These are phyloP conservation scores for Rhizopogon rudus DNA, from an alignment of 768 basidiomycete genomes.

Conservation along the genomic window DNA sequence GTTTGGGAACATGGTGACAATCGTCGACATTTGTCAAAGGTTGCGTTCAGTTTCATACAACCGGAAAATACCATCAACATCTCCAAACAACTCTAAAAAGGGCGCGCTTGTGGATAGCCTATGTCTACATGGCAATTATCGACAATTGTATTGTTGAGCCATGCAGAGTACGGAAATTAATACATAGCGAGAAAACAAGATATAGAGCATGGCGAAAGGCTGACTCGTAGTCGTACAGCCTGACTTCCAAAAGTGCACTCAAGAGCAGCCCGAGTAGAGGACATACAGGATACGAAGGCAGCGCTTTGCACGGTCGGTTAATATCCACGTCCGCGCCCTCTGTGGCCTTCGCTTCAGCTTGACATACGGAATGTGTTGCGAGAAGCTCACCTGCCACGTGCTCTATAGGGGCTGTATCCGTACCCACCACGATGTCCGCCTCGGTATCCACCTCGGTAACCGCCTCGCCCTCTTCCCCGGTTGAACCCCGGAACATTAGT, in stretches of 20 bases:
- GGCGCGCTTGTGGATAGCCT: no score
- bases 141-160: slow-evolving; percentile 22
- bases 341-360: slow-evolving; percentile 20
- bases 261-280: slow-evolving; percentile 2
- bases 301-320: slow-evolving; percentile 16
- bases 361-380: slow-evolving; percentile 6
- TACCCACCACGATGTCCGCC: slow-evolving; percentile 54
- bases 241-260: neutral
- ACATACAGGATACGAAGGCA: slow-evolving; percentile 10
- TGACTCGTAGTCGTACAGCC: slow-evolving; percentile 7
- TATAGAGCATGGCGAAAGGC: neutral
- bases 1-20: slow-evolving; percentile 8
- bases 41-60: neutral
- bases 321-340: slow-evolving; percentile 74
- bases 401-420: slow-evolving; percentile 51
- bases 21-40: neutral
- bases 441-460: slow-evolving; percentile 54
- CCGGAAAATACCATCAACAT: slow-evolving; percentile 11
- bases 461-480: slow-evolving; percentile 74
- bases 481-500: slow-evolving; percentile 95
- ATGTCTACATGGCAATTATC: slow-evolving; percentile 18
- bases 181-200: slow-evolving; percentile 9
- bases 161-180: slow-evolving; percentile 6
- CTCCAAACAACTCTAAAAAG: neutral
- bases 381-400: slow-evolving; percentile 65